Base-by-base conservation (phyloP, 139 green algal species). In the Chlamydomonas sphaeroides region DNA sequence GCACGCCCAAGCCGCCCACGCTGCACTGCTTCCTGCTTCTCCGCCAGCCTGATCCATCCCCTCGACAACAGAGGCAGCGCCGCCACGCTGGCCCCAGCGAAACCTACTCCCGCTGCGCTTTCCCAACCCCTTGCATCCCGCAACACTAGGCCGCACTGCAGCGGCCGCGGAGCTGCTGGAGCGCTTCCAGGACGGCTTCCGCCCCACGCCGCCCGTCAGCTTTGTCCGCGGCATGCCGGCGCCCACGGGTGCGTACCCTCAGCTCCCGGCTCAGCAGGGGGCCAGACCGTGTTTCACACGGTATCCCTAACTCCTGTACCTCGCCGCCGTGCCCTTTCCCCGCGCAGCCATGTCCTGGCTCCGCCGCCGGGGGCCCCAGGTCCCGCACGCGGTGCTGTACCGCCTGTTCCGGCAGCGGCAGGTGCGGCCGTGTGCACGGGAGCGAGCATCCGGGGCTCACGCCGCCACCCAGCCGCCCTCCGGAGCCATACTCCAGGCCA, bases 311-410 rank as follows among this genome's bases (percentile, higher is more conserved):
- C n/a, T n/a, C 30, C 20, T 38, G 20, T 67, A 6, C 25, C 30
- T 30, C 30, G 20, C 10, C 61, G 5, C 30, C 61, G 6, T 26
- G 25, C 61, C 30, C n/a, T 69, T 10, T 35, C 21, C 10, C 6
- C 32, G 48, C 69, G 78, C 87, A 93, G 89, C 86, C 0, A 38
- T 92, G 65, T 88, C 81, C 3, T 93, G 88, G 90, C 72, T 92
- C 79, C 83, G 90, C 5, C 74, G 88, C n/a, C 61, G 90, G 4
- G 88, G 88, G 4, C 90, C 90, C 0, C 5, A 42, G 33, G 62
- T 83, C 23, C 76, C 76, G 14, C 61, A 91, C 30, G 65, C 73
- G 20, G 42, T 81, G 1, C 71, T 88, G 32, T 79, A 90, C 36
- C 59, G 69, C 32, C 79, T 91, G 30, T 85, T 93, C 51, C 42